Conservation (phyloP, 371 early-diverging fungal species). For the Saksenaea oblongispora region DNA sequence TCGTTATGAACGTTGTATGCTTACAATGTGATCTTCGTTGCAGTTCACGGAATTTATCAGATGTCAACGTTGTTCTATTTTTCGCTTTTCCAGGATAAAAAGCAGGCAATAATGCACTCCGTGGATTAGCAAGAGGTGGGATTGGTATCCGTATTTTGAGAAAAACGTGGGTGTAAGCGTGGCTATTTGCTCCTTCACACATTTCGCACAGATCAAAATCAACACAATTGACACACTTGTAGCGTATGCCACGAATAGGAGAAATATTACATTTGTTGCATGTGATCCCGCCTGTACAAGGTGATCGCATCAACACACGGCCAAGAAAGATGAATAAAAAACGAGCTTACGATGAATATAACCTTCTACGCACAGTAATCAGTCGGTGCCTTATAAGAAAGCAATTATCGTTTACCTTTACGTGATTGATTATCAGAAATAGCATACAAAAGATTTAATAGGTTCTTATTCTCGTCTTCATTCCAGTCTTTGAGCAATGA, state of each 20-base stretch:
- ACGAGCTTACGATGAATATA: constrained; percentile 71
- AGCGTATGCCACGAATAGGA: constrained; percentile 90
- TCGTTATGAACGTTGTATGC: constrained; percentile 7
- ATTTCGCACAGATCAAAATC: constrained; percentile 93
- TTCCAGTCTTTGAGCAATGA: constrained; percentile 42
- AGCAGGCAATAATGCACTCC: constrained; percentile 73
- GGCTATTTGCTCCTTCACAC: constrained; percentile 81
- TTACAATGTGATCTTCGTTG: constrained; percentile 73
- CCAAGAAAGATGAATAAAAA: neutral
- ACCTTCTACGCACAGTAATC: constrained; percentile 57
- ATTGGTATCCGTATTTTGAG: constrained; percentile 91
- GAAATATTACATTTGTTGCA: constrained; percentile 88
- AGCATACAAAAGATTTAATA: constrained; percentile 79
- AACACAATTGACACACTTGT: constrained; percentile 92
- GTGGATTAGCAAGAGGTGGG: constrained; percentile 92
- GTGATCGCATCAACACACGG: neutral
- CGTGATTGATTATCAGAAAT: constrained; percentile 89
- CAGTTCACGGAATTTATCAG: constrained; percentile 48
- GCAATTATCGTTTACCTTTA: constrained; percentile 67
- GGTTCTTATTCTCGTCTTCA: constrained; percentile 58
- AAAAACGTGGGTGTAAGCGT: constrained; percentile 82
- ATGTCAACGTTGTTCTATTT: constrained; percentile 28
- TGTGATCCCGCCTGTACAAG: constrained; percentile 76
- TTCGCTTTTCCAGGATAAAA: constrained; percentile 75
- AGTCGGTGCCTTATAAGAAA: neutral